Base-by-base conservation (phyloP, 371 early-diverging fungal genomes). In the Mucor irregularis region DNA sequence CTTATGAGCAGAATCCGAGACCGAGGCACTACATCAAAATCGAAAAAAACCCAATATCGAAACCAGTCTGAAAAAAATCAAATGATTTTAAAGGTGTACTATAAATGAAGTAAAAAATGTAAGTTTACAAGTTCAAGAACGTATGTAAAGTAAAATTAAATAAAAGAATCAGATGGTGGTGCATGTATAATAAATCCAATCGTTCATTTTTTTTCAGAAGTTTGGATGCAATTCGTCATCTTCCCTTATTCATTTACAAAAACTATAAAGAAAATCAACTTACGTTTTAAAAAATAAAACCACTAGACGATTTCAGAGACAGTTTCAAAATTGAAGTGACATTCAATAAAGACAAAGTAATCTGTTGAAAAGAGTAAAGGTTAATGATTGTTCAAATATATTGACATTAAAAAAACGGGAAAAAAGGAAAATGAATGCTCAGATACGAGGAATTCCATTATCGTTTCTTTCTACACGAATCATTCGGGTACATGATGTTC, bases 81-180 rank as follows among this genome's bases (percentile, higher is more conserved):
- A 42, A 21, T 21, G 24, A 42, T 42, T 42, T 42, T 42, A 42
- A 24, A 17, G 42, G 42, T 42, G 13, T 42, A 42, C 42, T 42
- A 22, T 35, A 19, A 39, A 42, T 22, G 17, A 21, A 30, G 1
- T n/a, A 13, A 19, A 53, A 40, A 35, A 30, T 19, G 21, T 35
- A 26, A 48, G 34, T 46, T 25, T 22, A 37, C 8, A 24, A 24
- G 29, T 5, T 17, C 14, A 33, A 6, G 17, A 42, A 11, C 14
- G 0, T 14, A 44, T 33, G 14, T 14, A 10, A 59, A 35, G 16
- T 28, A 45, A 37, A 38, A 39, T 45, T 46, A 38, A 55, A 39
- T 35, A 59, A 53, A 50, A 50, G 65, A 61, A 58, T 73, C 74
- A 73, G 74, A 73, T 73, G 74, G 74, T 73, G 74, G 64, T 73